phyloP scores from a whole-genome alignment of 148 eudicot genomes.

The Amaranthus hypochondriacus region DNA sequence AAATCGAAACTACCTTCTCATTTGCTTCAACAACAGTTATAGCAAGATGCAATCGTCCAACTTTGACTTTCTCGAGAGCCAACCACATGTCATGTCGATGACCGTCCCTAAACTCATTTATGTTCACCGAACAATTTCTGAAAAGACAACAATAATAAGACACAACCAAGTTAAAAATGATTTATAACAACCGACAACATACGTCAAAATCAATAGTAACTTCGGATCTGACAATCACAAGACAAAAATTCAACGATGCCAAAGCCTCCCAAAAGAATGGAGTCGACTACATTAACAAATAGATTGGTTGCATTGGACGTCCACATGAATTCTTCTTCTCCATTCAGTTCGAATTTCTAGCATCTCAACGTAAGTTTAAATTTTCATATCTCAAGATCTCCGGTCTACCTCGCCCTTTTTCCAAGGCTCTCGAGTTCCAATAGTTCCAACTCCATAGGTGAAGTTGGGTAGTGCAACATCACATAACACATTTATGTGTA shows the following conservation, averaged over 20 bases:
- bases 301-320: too few relatives aligned
- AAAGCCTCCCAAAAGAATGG: too few relatives aligned
- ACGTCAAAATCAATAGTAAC: neutral
- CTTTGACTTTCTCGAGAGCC: constrained; percentile 61
- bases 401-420: too few relatives aligned
- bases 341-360: too few relatives aligned
- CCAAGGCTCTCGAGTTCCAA: too few relatives aligned
- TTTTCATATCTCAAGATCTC: too few relatives aligned
- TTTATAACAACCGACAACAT: neutral
- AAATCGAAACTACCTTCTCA: constrained; percentile 43
- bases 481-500: too few relatives aligned
- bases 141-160: neutral
- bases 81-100: constrained; percentile 92
- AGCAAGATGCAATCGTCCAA: constrained; percentile 83
- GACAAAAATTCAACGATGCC: neutral
- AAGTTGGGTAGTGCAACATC: too few relatives aligned
- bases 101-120: constrained; percentile 61
- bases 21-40: constrained; percentile 55
- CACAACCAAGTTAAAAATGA: neutral
- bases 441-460: too few relatives aligned
- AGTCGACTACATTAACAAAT: too few relatives aligned
- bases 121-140: constrained; percentile 70
- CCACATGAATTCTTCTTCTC: too few relatives aligned
- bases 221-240: neutral
- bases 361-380: too few relatives aligned